These are phyloP conservation scores for Hirschfeldia incana DNA, from an alignment of 345 rosid species.

Conservation along the genomic window DNA sequence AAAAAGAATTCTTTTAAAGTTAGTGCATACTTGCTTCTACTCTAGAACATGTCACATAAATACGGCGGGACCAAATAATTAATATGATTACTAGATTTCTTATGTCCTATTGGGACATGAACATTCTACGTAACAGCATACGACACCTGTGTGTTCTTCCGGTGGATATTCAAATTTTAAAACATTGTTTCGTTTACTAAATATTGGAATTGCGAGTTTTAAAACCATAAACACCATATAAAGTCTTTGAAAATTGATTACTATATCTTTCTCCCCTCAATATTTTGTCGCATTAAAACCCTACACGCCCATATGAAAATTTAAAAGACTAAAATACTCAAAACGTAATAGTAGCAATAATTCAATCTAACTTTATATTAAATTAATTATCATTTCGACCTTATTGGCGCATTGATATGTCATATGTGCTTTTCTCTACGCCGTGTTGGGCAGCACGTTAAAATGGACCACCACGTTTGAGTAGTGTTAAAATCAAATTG, in stretches of 20 bases:
- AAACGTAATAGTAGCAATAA: not conserved
- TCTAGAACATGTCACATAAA: constrained; percentile 26
- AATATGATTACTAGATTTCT: constrained; percentile 26
- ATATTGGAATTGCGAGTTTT: not conserved
- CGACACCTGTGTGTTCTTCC: constrained; percentile 24
- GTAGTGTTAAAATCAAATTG: not conserved
- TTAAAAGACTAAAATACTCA: too few species aligned
- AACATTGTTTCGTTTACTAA: not conserved
- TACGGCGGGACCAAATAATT: constrained; percentile 31
- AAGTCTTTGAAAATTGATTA: not conserved
- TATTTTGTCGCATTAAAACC: constrained; percentile 27
- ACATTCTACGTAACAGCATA: constrained; percentile 33
- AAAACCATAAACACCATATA: not conserved
- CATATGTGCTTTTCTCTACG: not conserved
- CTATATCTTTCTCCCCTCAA: constrained; percentile 8
- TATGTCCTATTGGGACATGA: constrained; percentile 16
- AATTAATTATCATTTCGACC: not conserved
- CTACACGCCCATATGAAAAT: constrained; percentile 30
- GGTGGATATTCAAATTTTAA: constrained; percentile 12
- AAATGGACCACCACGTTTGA: constrained; percentile 36
- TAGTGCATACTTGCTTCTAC: not conserved
- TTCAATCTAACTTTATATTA: not conserved
- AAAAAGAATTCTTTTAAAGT: not conserved
- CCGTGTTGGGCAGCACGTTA: constrained; percentile 39
- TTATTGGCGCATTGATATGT: constrained; percentile 20